A percentile compares a stretch with the other conserved stretches of the same genome.
Evolutionary conservation across 306 rosid species (phyloP).

Genomic region (Pachyrhizus erosus): DNA sequence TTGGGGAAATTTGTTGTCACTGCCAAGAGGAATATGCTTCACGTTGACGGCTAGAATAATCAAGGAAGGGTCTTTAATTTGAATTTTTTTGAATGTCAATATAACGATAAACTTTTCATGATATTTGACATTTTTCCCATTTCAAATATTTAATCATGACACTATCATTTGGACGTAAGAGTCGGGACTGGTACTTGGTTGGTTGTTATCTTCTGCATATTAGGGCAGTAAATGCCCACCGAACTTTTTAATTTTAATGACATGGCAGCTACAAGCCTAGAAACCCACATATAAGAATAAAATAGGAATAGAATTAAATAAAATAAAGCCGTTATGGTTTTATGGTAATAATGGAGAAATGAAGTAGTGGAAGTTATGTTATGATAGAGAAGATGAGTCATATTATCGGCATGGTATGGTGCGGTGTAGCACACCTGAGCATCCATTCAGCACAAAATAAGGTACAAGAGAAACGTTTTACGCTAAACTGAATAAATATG

Average conservation of each 20-base stretch:
- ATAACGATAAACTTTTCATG: conserved; percentile 37
- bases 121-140: conserved; percentile 14
- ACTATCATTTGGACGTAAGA: conserved; percentile 18
- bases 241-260: neutral
- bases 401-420: conserved; percentile 30
- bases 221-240: conserved; percentile 9
- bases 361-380: neutral
- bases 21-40: conserved; percentile 38
- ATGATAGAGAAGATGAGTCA: conserved; percentile 20
- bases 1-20: conserved; percentile 31
- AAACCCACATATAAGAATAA: neutral
- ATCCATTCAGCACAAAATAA: conserved; percentile 28
- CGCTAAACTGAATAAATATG: neutral
- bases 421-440: conserved; percentile 2
- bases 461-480: neutral
- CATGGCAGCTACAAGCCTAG: neutral
- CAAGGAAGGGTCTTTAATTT: conserved; percentile 42
- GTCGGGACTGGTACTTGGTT: neutral
- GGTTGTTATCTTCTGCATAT: conserved; percentile 14
- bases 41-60: conserved; percentile 38
- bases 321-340: neutral
- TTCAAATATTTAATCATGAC: conserved; percentile 27
- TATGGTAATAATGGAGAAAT: neutral
- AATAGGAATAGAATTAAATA: neutral
- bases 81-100: conserved; percentile 33